Evolutionary conservation across 2,329 filamentous ascomycete species (phyloP), one percentile per base, ranked within the genome.

Genomic region (Monascus ruber): DNA sequence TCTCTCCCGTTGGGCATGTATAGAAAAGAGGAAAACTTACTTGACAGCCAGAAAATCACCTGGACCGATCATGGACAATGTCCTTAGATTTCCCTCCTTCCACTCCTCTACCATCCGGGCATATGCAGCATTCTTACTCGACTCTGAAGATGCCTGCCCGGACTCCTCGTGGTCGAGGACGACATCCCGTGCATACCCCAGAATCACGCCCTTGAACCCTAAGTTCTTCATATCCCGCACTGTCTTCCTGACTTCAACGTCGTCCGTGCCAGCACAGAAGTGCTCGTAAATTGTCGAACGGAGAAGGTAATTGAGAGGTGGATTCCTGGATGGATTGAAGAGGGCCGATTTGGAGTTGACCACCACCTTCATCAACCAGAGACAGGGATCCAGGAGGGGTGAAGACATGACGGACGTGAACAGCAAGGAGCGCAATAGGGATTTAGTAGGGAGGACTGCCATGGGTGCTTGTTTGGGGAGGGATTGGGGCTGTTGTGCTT

Each of bases 131-230:
- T 47, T 37, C 38, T 51, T 43, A 31, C 28, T 38, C 31, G 26
- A 38, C 10, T 8, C 37, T 28, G 34, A 31, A 33, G 42, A 31
- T 3, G 34, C 35, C 6, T 42, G 37, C 5, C 41, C 34, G 6
- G 37, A 31, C 24, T 41, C 45, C 11, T 51, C 41, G 9, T 48
- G 37, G 4, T 50, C 42, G 5, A 49, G 49, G 4, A 63, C 50
- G 1, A 65, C 60, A 37, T 72, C 69, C 37, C 63, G 62, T 0
- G 63, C 68, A 40, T 71, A 72, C 26, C 62, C 63, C 1, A 72
- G 56, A 7, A 70, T 68, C 0, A 72, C 64, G 0, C 69, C 69
- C n/a, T 62, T 57, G 39, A 64, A 71, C 0, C 69, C 69, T 6
- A 71, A 45, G 1, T 45, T 39, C 42, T 64, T 66, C 36, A 70